Evolutionary conservation across 225 moss, liverwort and hornwort species (phyloP), one percentile per base, ranked within the genome.

Genomic region (Rhytidiadelphus loreus): DNA sequence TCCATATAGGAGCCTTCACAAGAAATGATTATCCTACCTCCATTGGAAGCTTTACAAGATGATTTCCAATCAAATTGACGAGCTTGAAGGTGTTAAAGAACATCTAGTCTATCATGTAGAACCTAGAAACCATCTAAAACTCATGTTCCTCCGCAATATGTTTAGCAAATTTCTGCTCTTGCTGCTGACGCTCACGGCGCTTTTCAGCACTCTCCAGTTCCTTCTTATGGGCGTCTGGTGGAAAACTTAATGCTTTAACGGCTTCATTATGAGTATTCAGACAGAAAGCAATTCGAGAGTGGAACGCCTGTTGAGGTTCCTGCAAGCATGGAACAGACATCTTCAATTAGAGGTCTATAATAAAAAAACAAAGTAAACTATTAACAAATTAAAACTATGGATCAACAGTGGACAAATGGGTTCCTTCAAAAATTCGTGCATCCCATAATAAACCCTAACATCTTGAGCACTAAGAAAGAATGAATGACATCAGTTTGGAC

Each of bases 111-210:
- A 76, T 64, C 61, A 55, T 61, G 48, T 65, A 63, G 44, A 89
- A 82, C 58, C 71, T 91, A 78, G 43, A 89, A 77, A 88, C 58
- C 61, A 81, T 57, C 92, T 93, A 94, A 83, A 98, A 97, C 48
- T 97, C 98, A 81, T 96, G 95, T 75, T 98, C 96, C 53, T 95
- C 98, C 85, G 95, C 97, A 87, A 98, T 98, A 78, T 97, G 97
- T 87, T 98, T 96, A 60, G 95, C 97, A 78, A 98, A 95, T 91
- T 97, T 96, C 93, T 97, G 94, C 89, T 96, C 95, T 88, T 96
- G 98, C 86, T 98, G 97, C 91, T 95, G 96, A 71, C 93, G 92
- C 87, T 98, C 96, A 46, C 96, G 93, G 64, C 96, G 93, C 81
- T 97, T 97, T 78, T 98, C 95, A 78, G 96, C 96, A 91, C 98